Evolutionary conservation across 371 early-diverging fungal genomes (phyloP).

Genomic region (Umbelopsis sp.): DNA sequence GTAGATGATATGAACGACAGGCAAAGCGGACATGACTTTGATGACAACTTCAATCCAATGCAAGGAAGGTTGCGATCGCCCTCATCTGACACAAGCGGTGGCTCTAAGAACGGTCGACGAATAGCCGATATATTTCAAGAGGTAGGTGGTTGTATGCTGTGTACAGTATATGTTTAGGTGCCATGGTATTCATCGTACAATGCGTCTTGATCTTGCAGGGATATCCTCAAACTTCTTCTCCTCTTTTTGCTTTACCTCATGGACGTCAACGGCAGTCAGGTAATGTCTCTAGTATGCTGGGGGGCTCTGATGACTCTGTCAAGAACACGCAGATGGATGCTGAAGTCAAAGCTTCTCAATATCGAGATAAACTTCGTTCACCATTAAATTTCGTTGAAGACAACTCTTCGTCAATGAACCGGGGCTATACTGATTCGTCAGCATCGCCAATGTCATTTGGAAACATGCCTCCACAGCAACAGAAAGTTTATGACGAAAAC

Average conservation of each 20-base stretch:
- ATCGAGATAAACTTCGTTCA: constrained; percentile 12
- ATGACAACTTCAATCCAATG: constrained; percentile 1
- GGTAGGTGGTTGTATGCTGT: not conserved
- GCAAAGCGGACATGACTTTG: not conserved
- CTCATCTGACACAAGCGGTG: not conserved
- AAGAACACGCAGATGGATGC: not conserved
- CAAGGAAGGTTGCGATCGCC: constrained; percentile 1
- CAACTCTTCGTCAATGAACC: constrained; percentile 10
- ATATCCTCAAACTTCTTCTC: constrained; percentile 1
- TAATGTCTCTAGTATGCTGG: not conserved
- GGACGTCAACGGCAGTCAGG: not conserved
- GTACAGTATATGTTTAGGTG: not conserved
- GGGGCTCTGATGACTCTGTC: not conserved
- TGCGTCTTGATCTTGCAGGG: not conserved
- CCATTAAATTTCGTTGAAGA: constrained; percentile 3
- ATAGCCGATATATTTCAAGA: constrained; percentile 15
- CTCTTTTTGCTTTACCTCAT: not conserved
- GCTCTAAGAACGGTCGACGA: not conserved
- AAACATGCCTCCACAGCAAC: constrained; percentile 8
- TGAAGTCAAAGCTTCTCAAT: not conserved
- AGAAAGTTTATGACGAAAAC: not conserved
- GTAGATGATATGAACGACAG: not conserved
- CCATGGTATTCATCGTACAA: not conserved
- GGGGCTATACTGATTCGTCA: not conserved
- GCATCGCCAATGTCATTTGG: not conserved